Conservation (phyloP, 2,329 filamentous ascomycete genomes). For the Colletotrichum sp. region DNA sequence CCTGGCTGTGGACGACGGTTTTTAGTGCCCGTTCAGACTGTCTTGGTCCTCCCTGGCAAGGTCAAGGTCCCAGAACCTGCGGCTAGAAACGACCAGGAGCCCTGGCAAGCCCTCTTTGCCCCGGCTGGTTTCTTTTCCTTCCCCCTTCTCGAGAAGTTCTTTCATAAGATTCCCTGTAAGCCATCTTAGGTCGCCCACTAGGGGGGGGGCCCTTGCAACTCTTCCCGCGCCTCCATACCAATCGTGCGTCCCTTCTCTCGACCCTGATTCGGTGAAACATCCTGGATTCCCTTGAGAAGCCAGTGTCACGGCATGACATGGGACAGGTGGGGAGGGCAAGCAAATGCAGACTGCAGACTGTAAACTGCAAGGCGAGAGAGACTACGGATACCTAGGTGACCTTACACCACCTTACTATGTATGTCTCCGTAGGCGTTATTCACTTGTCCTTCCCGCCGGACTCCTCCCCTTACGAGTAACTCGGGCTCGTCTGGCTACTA, state of each 20-base stretch:
- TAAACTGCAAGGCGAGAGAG: neutral
- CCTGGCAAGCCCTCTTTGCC: neutral
- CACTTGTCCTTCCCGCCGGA: neutral
- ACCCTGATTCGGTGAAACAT: slow-evolving; percentile 14
- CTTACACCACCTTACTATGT: neutral
- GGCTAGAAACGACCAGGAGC: neutral
- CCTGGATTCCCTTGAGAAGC: neutral
- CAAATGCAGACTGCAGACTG: neutral
- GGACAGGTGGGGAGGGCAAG: neutral
- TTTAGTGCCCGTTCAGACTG: slow-evolving; percentile 5
- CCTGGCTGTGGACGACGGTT: neutral
- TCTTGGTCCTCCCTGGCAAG: slow-evolving; percentile 3
- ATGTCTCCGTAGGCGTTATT: neutral
- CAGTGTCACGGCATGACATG: neutral
- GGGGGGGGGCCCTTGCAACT: neutral
- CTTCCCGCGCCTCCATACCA: slow-evolving; percentile 13
- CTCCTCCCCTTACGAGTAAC: neutral
- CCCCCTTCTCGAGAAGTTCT: neutral
- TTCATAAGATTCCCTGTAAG: neutral
- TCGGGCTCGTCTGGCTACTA: neutral
- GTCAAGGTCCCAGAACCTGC: neutral
- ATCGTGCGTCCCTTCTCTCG: slow-evolving; percentile 2
- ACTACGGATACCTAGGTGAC: neutral
- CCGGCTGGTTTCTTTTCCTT: neutral
- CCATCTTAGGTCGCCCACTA: neutral